Evolutionary conservation across 805 yeast species (phyloP).

Genomic region (Ogataea pignaliae): DNA sequence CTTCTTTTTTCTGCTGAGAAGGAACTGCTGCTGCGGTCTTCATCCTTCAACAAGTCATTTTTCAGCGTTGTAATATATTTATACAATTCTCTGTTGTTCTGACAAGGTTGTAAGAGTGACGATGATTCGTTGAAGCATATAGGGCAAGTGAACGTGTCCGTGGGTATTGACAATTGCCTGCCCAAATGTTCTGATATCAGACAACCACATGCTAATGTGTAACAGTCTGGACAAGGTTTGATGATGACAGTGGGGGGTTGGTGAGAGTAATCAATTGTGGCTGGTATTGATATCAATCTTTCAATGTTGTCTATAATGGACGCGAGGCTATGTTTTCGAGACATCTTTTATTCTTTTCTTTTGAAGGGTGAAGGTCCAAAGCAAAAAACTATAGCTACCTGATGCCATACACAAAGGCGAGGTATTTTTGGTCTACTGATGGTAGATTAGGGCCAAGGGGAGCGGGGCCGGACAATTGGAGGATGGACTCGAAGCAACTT

Average conservation of each 20-base stretch:
- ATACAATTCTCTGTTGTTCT: slow-evolving; percentile 29
- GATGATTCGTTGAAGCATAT: slow-evolving; percentile 26
- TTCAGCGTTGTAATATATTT: slow-evolving; percentile 9
- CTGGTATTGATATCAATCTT: slow-evolving; percentile 16
- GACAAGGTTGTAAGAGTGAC: slow-evolving; percentile 28
- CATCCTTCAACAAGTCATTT: slow-evolving; percentile 6
- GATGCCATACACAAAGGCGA: no score
- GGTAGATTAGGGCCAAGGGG: no score
- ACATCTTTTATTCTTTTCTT: background rate
- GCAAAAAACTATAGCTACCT: no score
- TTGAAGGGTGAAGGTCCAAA: background rate
- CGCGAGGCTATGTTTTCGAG: background rate
- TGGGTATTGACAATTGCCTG: slow-evolving; percentile 15
- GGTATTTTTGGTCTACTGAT: no score
- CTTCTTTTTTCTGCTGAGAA: slow-evolving; percentile 4
- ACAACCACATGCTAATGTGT: slow-evolving; percentile 38
- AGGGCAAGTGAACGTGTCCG: slow-evolving; percentile 32
- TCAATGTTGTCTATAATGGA: slow-evolving; percentile 15
- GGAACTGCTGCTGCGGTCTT: slow-evolving; percentile 1
- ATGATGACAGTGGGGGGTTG: slow-evolving; percentile 17
- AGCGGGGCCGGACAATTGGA: no score
- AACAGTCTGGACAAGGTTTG: slow-evolving; percentile 24
- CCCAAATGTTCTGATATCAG: slow-evolving; percentile 32
- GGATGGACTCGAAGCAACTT: no score
- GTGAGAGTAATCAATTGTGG: slow-evolving; percentile 20